Conservation (phyloP, 768 basidiomycete species). For the Podaxis carcinomalis region DNA sequence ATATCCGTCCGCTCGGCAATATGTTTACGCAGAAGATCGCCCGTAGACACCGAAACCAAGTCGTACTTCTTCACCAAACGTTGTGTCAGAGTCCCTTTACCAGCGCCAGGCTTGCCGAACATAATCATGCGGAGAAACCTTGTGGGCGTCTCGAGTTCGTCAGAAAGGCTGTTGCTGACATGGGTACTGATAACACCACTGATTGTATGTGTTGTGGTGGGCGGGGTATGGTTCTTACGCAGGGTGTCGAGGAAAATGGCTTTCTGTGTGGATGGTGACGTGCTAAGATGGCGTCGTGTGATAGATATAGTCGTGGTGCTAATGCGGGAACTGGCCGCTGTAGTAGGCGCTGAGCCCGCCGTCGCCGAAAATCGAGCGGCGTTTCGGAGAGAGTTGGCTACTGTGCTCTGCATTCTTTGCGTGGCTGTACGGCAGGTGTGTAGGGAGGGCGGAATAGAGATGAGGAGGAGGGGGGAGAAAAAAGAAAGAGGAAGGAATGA, state of each 20-base stretch:
- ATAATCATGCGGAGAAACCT: slow-evolving; percentile 60
- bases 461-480: slow-evolving; percentile 9
- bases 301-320: slow-evolving; percentile 4
- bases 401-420: slow-evolving; percentile 17
- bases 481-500: slow-evolving; percentile 8
- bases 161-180: slow-evolving; percentile 25
- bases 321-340: slow-evolving; percentile 13
- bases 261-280: background rate
- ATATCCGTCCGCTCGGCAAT: slow-evolving; percentile 72
- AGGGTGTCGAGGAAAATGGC: slow-evolving; percentile 9
- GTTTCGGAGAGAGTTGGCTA: slow-evolving; percentile 11
- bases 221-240: slow-evolving; percentile 2
- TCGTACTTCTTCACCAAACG: slow-evolving; percentile 79
- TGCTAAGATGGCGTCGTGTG: slow-evolving; percentile 3
- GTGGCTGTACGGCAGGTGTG: background rate
- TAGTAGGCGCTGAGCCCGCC: slow-evolving; percentile 8
- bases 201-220: slow-evolving; percentile 26
- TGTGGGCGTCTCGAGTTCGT: slow-evolving; percentile 29
- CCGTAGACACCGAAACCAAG: slow-evolving; percentile 73
- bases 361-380: slow-evolving; percentile 14
- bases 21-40: slow-evolving; percentile 82
- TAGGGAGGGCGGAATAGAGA: slow-evolving; percentile 1
- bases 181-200: slow-evolving; percentile 11
- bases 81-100: slow-evolving; percentile 80
- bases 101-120: slow-evolving; percentile 80